Base-by-base conservation (phyloP, 2,329 filamentous ascomycete species). In the Aspergillus sp. region DNA sequence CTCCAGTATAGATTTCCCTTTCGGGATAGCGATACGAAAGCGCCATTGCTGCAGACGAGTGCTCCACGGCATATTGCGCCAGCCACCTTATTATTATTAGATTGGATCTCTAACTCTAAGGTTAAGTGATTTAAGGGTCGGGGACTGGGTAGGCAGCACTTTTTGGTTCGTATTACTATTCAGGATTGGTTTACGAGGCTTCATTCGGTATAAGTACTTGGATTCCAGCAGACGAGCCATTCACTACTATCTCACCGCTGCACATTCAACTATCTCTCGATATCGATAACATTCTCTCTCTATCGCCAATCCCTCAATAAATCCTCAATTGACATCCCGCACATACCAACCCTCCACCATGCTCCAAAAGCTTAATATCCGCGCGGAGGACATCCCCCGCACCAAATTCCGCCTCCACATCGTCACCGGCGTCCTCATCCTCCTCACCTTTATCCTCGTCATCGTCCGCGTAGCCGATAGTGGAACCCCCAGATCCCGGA, bases 401-500 rank as follows among this genome's bases (percentile, higher is more conserved):
- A 25, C 63, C 23, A 66, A 68, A 31, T 38, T 60, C 28, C 59
- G 59, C 4, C 50, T 66, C 5, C 64, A 68, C 45, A 61, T 66
- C 11, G 22, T 56, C 23, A 60, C 65, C n/a, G 66, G 56, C 11
- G 22, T 22, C 0, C 47, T 68, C 3, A 25, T 68, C 8, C 46
- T 52, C 0, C 8, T 65, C 1, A 65, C 55, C 13, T 69, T 71
- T 22, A 62, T 69, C 34, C 60, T 71, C 6, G 49, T 59, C 19
- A 69, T 71, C 25, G 66, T 63, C n/a, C 65, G 68, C 9, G 31
- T 68, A n/a, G 64, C 65, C 8, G 49, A 64, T 38, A 61, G 60
- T 48, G 66, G 68, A 9, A 69, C 68, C 1, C 65, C 64, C 4
- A 28, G 52, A 8, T 52, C 45, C 5, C 60, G 66, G 49, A 45